Conservation (phyloP, 352 stramenopile genomes). For the Phytophthora colocasiae region DNA sequence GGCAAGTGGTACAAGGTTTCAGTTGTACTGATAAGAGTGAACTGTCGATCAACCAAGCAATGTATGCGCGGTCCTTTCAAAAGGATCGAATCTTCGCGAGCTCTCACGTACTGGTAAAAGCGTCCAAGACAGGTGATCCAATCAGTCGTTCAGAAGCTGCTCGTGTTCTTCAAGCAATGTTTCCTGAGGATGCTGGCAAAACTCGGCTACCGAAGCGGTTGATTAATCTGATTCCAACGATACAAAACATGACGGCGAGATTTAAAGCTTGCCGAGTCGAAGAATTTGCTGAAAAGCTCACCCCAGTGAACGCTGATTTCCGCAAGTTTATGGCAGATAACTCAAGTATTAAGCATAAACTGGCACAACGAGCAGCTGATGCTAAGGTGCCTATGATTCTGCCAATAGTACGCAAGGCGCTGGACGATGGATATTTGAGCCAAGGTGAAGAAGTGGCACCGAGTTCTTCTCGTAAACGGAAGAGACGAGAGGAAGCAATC, state of each 20-base stretch:
- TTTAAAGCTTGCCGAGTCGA: constrained; percentile 49
- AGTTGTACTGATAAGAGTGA: constrained; percentile 8
- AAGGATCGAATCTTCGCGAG: constrained; percentile 43
- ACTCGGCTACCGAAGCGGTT: constrained; percentile 68
- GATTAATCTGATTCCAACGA: constrained; percentile 64
- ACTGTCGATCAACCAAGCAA: constrained; percentile 67
- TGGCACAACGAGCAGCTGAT: constrained; percentile 20
- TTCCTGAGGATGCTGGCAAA: constrained; percentile 25
- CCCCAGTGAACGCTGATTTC: constrained; percentile 44
- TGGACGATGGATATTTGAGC: constrained; percentile 68
- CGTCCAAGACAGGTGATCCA: constrained; percentile 32
- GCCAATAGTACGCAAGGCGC: constrained; percentile 34
- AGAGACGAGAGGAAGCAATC: constrained; percentile 57
- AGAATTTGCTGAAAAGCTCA: constrained; percentile 37
- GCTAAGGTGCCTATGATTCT: constrained; percentile 16
- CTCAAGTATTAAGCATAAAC: constrained; percentile 33
- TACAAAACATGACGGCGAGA: constrained; percentile 55
- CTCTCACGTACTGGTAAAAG: constrained; percentile 44
- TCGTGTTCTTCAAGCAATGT: constrained; percentile 59
- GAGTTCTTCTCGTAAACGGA: constrained; percentile 48
- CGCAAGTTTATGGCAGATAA: constrained; percentile 57
- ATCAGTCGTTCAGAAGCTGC: constrained; percentile 49
- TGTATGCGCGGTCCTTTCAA: constrained; percentile 62
- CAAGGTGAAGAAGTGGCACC: constrained; percentile 44
- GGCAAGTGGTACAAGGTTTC: not conserved